Evolutionary conservation across 78 protist genomes (phyloP).

Genomic region (Tieghemostelium lacteum): DNA sequence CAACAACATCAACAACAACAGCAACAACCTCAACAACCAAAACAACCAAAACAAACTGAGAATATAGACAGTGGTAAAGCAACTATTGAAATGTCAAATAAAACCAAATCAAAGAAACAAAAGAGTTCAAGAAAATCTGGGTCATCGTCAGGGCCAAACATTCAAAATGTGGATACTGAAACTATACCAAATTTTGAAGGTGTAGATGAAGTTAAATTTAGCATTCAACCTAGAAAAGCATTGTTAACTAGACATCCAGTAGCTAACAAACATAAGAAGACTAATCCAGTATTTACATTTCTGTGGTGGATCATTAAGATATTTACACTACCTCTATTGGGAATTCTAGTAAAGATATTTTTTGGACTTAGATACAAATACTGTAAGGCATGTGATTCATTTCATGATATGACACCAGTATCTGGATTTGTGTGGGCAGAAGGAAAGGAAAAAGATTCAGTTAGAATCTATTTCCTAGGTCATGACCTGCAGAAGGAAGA

Average conservation of each 20-base stretch:
- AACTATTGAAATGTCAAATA: too few species aligned
- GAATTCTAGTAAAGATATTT: constrained; percentile 56
- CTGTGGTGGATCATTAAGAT: constrained; percentile 71
- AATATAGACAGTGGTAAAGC: background rate
- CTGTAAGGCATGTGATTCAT: constrained; percentile 69
- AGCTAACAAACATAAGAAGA: constrained; percentile 8
- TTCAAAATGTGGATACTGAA: background rate
- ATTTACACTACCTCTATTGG: constrained; percentile 51
- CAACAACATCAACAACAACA: background rate
- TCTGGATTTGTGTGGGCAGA: constrained; percentile 80
- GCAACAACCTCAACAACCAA: background rate
- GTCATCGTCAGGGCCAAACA: too few species aligned
- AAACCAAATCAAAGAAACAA: too few species aligned
- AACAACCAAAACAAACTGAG: background rate
- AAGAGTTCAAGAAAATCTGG: too few species aligned
- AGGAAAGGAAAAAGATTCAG: too few species aligned
- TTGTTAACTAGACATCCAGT: constrained; percentile 75
- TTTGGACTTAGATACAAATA: constrained; percentile 63
- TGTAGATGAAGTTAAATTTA: constrained; percentile 26
- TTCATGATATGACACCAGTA: constrained; percentile 80
- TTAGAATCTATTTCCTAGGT: constrained; percentile 57
- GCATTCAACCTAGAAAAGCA: constrained; percentile 74
- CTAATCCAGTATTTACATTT: constrained; percentile 24
- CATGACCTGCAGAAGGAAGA: constrained; percentile 63
- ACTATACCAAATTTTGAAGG: background rate